These are phyloP conservation scores for Cladosporium oxysporum DNA, from an alignment of 2,329 filamentous ascomycete genomes.

Conservation along the genomic window DNA sequence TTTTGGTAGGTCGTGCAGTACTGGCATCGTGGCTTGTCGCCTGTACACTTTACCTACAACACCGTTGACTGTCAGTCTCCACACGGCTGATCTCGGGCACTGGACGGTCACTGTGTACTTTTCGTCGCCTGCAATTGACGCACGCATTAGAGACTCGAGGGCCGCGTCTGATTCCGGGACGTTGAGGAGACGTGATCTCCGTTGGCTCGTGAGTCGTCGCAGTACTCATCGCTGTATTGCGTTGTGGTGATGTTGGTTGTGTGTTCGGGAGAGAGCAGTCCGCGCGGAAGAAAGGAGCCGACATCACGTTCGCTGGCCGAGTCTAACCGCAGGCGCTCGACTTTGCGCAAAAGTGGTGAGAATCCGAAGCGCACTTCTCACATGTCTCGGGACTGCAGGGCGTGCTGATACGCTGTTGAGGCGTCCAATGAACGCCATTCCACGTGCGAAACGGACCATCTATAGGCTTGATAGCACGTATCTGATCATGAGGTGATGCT, in stretches of 20 bases:
- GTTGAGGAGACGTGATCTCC: constrained; percentile 4
- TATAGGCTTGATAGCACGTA: background rate
- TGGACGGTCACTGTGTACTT: background rate
- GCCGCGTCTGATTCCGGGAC: background rate
- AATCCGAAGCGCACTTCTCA: background rate
- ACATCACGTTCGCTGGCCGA: constrained; percentile 1
- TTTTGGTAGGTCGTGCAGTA: constrained; percentile 17
- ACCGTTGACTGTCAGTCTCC: background rate
- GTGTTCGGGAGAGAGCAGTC: constrained; percentile 7
- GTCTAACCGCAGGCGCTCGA: background rate
- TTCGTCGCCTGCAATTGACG: constrained; percentile 16
- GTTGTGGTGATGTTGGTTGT: background rate
- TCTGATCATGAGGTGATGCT: background rate
- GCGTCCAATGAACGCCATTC: background rate
- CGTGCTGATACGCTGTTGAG: constrained; percentile 11
- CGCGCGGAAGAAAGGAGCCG: constrained; percentile 12
- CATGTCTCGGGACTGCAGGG: constrained; percentile 3
- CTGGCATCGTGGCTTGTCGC: constrained; percentile 15
- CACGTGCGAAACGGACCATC: background rate
- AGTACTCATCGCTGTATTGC: constrained; percentile 2
- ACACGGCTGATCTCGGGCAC: background rate
- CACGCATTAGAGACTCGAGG: constrained; percentile 16
- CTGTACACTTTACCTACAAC: constrained; percentile 11
- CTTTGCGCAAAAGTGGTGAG: constrained; percentile 1
- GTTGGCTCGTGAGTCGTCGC: background rate